Evolutionary conservation across 2,329 filamentous ascomycete species (phyloP), one percentile per base, ranked within the genome.

Genomic region (Penicillium freii): DNA sequence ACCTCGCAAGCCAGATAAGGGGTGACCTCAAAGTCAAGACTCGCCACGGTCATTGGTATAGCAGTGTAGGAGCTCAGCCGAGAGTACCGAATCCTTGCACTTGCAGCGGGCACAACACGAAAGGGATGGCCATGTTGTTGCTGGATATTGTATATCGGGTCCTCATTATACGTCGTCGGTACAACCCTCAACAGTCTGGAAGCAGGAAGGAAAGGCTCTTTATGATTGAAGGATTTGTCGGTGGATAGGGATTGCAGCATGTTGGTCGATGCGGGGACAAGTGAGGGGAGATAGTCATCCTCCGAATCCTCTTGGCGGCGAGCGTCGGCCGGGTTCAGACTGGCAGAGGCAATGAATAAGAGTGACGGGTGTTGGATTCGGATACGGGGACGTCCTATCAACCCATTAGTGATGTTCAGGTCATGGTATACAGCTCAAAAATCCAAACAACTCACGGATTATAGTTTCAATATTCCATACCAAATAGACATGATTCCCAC

Each of bases 261-360:
- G 59, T 86, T 87, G 10, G 79, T 72, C 0, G 84, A 82, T n/a
- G 81, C 76, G 6, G 83, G 81, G n/a, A 82, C 73, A 45, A 80
- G 75, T 47, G 81, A 80, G 17, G 80, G 78, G 7, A 86, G 75
- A 62, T 84, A 83, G 47, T 81, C 78, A 60, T 82, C 78, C 34
- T 80, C 75, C 5, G 69, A 62, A 21, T 71, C 63, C 29, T 72
- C 70, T 55, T 69, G 67, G 50, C 72, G 70, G n/a, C 71, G 65
- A 33, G 62, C 69, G 49, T 78, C 75, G 1, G 76, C 67, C 2
- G 79, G 77, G 56, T 76, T 80, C 33, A 81, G 68, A 49, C 73
- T 78, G 21, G 76, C 75, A 21, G 75, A 78, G 25, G 79, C 77
- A 33, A 80, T 79, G 63, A 87, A 84, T 47, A 84, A 78, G 27